phyloP scores from a whole-genome alignment of 2,329 filamentous ascomycete species.

The Truncatella angustata region DNA sequence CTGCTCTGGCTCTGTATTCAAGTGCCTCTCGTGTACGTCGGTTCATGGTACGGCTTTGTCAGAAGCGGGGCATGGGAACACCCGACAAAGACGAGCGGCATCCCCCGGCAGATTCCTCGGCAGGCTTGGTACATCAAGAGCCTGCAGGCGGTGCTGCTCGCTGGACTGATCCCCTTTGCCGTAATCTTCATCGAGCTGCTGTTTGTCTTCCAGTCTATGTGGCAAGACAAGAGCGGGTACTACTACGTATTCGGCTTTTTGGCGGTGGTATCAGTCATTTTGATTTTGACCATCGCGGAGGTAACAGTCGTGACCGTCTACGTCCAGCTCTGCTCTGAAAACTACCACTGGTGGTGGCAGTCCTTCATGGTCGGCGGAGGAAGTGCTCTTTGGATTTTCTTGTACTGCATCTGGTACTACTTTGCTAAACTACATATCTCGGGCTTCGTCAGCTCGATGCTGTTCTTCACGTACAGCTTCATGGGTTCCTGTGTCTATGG shows the following conservation, averaged over 20 bases:
- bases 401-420: conserved; percentile 84
- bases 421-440: conserved; percentile 75
- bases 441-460: conserved; percentile 73
- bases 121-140: conserved; percentile 74
- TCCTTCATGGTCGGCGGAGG: conserved; percentile 77
- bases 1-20: conserved; percentile 83
- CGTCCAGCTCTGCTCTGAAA: conserved; percentile 78
- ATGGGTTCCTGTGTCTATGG: conserved; percentile 81
- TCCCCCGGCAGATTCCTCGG: conserved; percentile 70
- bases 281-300: conserved; percentile 76
- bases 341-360: conserved; percentile 93
- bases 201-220: conserved; percentile 83
- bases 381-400: conserved; percentile 77
- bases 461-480: conserved; percentile 85
- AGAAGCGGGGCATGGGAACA: conserved; percentile 71
- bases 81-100: conserved; percentile 71
- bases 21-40: conserved; percentile 78
- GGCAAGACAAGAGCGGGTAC: conserved; percentile 88
- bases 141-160: conserved; percentile 63
- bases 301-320: conserved; percentile 83
- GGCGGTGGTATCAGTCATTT: conserved; percentile 68
- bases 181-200: conserved; percentile 86
- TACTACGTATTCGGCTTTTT: conserved; percentile 92
- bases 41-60: conserved; percentile 74
- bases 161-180: conserved; percentile 78